Base-by-base conservation (phyloP, 441 rosid species). In the Flueggea neowawraea region DNA sequence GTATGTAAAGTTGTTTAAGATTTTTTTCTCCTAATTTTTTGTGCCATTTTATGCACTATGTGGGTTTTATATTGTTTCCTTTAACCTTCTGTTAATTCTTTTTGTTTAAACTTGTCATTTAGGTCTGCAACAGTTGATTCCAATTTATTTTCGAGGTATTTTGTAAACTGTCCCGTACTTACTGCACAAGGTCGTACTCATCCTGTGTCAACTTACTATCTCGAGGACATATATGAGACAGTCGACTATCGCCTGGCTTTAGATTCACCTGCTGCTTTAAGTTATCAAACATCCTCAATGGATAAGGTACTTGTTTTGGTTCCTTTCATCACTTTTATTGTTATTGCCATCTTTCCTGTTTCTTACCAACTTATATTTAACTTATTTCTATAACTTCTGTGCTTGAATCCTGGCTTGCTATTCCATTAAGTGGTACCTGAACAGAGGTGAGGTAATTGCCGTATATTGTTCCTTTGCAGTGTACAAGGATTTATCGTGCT, bases 121-220 rank as follows among this genome's bases (percentile, higher is more conserved):
- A 90, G 98, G 98, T 94, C 98, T 43, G 98, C 98, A 61, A 94
- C 98, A 12, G 98, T 94, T 72, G 96, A 94, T 80, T 87, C 98
- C 52, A 75, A 73, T 69, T 79, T 84, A 63, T 90, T 90, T 73
- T 90, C 97, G 55, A 80, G 83, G 58, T 94, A 90, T 78, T 94
- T 90, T 80, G 90, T 88, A 63, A 74, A 80, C 67, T 94, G 97
- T 73, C 96, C 98, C 55, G 95, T 94, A 55, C 82, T 94, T 62
- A 80, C 90, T 68, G 97, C 97, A 49, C 76, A 84, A 76, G 98
- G 96, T 69, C 82, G 97, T 54, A 89, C 93, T 51, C 96, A 94
- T 77, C n/a, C n/a, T n/a, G n/a, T n/a, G n/a, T n/a, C n/a, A n/a
- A n/a, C n/a, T 55, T 83, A 80, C 78, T 94, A 80, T 78, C 90